These are phyloP conservation scores for Rhizopus microsporus DNA, from an alignment of 371 early-diverging fungal genomes.

Conservation along the genomic window DNA sequence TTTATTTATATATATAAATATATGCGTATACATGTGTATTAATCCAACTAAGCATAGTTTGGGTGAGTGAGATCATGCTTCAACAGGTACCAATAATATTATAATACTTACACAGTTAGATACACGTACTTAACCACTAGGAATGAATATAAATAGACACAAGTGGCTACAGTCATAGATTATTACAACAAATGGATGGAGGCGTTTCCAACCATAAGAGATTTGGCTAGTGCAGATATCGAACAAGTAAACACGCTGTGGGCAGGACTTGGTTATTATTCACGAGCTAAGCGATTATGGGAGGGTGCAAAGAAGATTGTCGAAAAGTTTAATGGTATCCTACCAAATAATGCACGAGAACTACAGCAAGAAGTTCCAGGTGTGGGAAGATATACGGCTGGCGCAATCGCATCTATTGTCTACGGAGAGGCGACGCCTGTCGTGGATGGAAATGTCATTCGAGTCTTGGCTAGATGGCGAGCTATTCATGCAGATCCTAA, in stretches of 20 bases:
- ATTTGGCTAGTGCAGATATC: conserved; percentile 66
- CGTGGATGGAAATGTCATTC: conserved; percentile 85
- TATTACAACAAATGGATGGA: conserved; percentile 79
- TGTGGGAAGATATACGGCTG: conserved; percentile 68
- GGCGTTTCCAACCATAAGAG: conserved; percentile 73
- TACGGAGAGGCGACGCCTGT: conserved; percentile 63
- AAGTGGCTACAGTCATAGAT: conserved; percentile 73
- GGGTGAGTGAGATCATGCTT: conserved; percentile 87
- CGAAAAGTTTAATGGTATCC: conserved; percentile 51
- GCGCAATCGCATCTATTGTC: conserved; percentile 78
- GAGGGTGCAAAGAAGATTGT: conserved; percentile 72
- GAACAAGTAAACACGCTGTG: conserved; percentile 76
- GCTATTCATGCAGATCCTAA: conserved; percentile 78
- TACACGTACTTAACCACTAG: too few relatives aligned
- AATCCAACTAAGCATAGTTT: conserved; percentile 42
- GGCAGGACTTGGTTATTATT: conserved; percentile 87
- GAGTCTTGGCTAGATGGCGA: conserved; percentile 70
- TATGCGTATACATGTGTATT: neutral
- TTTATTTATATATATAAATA: neutral
- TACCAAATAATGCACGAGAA: conserved; percentile 60
- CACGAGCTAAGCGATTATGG: conserved; percentile 72
- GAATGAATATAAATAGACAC: conserved; percentile 45
- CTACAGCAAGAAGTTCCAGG: conserved; percentile 73
- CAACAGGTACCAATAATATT: conserved; percentile 56
- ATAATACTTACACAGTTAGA: neutral